A percentile compares a stretch with the other conserved stretches of the same genome.
Conservation (phyloP, 257 asterid species). For the Penstemon newberryi region DNA sequence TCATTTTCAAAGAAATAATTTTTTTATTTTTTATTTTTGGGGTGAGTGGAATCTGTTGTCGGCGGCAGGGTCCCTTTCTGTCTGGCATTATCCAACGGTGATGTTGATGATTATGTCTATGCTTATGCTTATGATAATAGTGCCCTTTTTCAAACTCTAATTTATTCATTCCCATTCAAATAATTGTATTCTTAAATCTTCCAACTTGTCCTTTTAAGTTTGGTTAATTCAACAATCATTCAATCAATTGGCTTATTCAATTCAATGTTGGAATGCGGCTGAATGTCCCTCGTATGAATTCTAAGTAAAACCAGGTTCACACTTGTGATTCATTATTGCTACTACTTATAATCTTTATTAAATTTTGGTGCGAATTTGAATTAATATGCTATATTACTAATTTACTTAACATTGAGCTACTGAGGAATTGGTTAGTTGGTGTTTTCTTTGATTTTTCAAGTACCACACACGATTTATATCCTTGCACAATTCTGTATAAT, state of each 20-base stretch:
- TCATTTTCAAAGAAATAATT: too few relatives aligned
- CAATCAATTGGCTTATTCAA: constrained; percentile 20
- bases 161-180: too few relatives aligned
- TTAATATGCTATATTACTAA: constrained; percentile 9
- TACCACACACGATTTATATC: not conserved
- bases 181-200: too few relatives aligned
- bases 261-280: constrained; percentile 19
- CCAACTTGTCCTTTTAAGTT: not conserved
- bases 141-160: constrained; percentile 11
- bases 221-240: constrained; percentile 13
- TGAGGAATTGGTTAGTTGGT: too few relatives aligned
- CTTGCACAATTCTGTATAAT: constrained; percentile 7
- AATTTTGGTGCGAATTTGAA: not conserved
- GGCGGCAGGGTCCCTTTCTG: constrained; percentile 69
- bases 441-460: too few relatives aligned
- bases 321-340: not conserved
- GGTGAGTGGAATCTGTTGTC: constrained; percentile 40
- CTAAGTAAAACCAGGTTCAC: constrained; percentile 15
- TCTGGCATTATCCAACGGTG: constrained; percentile 42
- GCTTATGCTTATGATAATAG: not conserved
- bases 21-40: not conserved
- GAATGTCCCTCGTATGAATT: constrained; percentile 31
- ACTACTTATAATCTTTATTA: not conserved
- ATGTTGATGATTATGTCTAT: constrained; percentile 25
- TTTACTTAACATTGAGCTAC: constrained; percentile 14